phyloP scores from a whole-genome alignment of 768 basidiomycete species.

The Phanerochaete sordida region DNA sequence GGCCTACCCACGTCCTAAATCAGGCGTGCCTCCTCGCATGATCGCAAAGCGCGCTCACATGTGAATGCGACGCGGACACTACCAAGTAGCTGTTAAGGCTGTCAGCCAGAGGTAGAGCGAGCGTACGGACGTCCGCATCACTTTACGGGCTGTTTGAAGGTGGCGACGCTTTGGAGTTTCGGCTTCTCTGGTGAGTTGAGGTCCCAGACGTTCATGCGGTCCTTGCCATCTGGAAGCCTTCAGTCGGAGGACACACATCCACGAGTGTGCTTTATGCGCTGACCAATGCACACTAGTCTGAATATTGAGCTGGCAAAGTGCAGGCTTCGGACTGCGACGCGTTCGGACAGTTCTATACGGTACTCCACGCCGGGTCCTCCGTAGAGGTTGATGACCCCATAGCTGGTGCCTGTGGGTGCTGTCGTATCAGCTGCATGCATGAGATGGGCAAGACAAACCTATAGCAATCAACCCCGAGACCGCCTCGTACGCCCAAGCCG shows the following conservation, averaged over 20 bases:
- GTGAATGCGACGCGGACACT: conserved; percentile 66
- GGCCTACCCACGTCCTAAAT: conserved; percentile 25
- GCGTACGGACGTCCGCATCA: conserved; percentile 12
- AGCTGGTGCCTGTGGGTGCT: conserved; percentile 48
- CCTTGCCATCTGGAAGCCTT: conserved; percentile 39
- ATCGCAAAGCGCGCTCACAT: conserved; percentile 42
- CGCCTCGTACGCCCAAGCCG: conserved; percentile 55
- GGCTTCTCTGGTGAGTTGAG: conserved; percentile 49
- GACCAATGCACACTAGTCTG: conserved; percentile 63
- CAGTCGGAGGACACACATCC: too few species aligned
- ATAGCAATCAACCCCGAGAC: conserved; percentile 57
- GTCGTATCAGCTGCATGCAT: background rate
- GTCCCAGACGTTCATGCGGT: conserved; percentile 60
- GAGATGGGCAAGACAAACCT: conserved; percentile 34
- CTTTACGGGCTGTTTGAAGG: conserved; percentile 44
- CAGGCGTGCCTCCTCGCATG: conserved; percentile 7
- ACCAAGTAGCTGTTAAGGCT: conserved; percentile 42
- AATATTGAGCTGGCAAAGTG: conserved; percentile 54
- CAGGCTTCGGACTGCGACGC: conserved; percentile 43
- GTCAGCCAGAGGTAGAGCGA: background rate
- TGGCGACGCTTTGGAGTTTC: conserved; percentile 44
- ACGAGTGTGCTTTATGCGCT: conserved; percentile 12
- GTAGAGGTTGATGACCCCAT: conserved; percentile 61
- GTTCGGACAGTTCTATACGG: conserved; percentile 43
- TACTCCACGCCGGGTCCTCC: conserved; percentile 65